phyloP scores from a whole-genome alignment of 1,139 yeast genomes.

The Meyerozyma carpophila region DNA sequence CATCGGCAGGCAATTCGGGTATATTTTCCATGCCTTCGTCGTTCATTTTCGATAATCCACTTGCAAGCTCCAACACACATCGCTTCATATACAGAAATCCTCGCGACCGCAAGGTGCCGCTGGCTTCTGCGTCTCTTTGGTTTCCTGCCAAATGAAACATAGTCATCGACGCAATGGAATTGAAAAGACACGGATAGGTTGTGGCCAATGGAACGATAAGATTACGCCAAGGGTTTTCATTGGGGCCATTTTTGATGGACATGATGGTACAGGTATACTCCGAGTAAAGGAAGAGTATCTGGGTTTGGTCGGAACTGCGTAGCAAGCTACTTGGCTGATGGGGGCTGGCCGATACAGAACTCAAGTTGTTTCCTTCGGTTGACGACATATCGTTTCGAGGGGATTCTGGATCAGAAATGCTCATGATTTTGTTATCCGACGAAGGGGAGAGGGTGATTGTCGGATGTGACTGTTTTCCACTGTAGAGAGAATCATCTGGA shows the following conservation, averaged over 20 bases:
- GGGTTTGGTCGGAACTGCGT: constrained; percentile 28
- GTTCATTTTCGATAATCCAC: constrained; percentile 40
- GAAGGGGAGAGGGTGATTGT: not conserved
- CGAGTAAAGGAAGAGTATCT: constrained; percentile 28
- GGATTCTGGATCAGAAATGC: not conserved
- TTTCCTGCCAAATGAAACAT: constrained; percentile 54
- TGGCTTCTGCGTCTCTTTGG: constrained; percentile 28
- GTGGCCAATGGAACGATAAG: constrained; percentile 51
- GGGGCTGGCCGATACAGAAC: not conserved
- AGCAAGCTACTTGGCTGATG: constrained; percentile 7
- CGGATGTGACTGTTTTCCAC: not conserved
- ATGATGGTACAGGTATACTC: constrained; percentile 56
- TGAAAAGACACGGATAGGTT: constrained; percentile 50
- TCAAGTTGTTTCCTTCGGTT: not conserved
- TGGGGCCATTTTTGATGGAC: constrained; percentile 58
- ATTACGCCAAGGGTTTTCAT: constrained; percentile 67
- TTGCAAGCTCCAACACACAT: constrained; percentile 54
- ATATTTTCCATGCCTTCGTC: constrained; percentile 10
- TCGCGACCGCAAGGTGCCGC: constrained; percentile 35
- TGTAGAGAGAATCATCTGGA: not conserved
- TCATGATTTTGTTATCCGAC: not conserved
- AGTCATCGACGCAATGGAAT: constrained; percentile 63
- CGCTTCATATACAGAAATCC: constrained; percentile 57
- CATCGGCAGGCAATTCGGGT: constrained; percentile 51
- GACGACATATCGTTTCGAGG: not conserved